These are phyloP conservation scores for Aquilaria agallochum DNA, from an alignment of 441 rosid genomes.

Conservation along the genomic window DNA sequence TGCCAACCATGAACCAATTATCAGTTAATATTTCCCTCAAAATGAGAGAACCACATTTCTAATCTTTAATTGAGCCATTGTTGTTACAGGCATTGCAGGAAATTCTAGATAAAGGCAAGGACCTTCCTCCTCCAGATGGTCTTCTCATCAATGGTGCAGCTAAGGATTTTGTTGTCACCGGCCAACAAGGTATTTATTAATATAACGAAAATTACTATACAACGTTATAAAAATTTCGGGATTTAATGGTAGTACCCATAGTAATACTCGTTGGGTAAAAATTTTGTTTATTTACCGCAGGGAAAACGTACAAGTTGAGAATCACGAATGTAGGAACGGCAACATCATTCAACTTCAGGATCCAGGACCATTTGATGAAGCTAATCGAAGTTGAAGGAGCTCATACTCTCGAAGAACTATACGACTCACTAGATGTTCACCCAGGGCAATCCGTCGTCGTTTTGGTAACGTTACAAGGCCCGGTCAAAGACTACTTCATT, in stretches of 20 bases:
- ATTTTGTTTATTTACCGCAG: conserved; percentile 19
- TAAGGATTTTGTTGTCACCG: conserved; percentile 28
- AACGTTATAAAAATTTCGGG: background rate
- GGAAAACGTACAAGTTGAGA: conserved; percentile 51
- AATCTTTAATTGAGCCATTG: background rate
- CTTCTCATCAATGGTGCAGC: conserved; percentile 56
- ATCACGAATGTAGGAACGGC: conserved; percentile 60
- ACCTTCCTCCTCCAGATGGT: conserved; percentile 51
- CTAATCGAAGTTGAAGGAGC: conserved; percentile 78
- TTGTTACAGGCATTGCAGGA: conserved; percentile 34
- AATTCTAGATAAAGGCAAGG: conserved; percentile 36
- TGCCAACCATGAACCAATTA: background rate
- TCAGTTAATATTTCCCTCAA: no score
- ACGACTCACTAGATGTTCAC: conserved; percentile 61
- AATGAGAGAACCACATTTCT: background rate
- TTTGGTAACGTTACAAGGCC: conserved; percentile 31
- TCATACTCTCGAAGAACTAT: conserved; percentile 54
- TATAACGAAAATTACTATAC: background rate
- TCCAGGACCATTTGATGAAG: conserved; percentile 62
- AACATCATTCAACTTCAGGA: conserved; percentile 63
- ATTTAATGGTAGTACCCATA: background rate
- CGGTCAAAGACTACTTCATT: conserved; percentile 47
- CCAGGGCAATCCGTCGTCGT: conserved; percentile 61
- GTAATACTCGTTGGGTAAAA: background rate
- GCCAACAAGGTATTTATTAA: conserved; percentile 42